A percentile compares a stretch with the other conserved stretches of the same genome.
These are phyloP conservation scores for Chalciporus piperatus DNA, from an alignment of 768 basidiomycete genomes.

Conservation along the genomic window DNA sequence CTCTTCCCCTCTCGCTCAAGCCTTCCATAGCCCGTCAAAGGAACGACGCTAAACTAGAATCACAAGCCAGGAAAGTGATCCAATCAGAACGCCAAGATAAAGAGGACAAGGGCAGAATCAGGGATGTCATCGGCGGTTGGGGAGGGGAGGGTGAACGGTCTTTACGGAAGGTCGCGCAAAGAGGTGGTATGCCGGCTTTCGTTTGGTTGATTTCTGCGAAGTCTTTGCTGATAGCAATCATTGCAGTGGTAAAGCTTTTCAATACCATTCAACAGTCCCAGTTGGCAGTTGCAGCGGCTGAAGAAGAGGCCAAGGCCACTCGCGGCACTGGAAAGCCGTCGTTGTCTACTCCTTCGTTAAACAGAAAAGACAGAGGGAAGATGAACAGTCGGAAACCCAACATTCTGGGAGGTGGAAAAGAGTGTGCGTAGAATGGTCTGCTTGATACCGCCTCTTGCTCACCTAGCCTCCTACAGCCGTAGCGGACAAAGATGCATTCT, in stretches of 20 bases:
- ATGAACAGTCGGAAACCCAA: conserved; percentile 57
- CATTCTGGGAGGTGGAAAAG: conserved; percentile 52
- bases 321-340: conserved; percentile 75
- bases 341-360: conserved; percentile 60
- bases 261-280: conserved; percentile 86
- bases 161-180: conserved; percentile 79
- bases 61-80: conserved; percentile 66
- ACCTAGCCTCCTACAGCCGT: conserved; percentile 36
- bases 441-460: background rate
- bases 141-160: conserved; percentile 78
- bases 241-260: conserved; percentile 77
- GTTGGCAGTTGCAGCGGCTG: conserved; percentile 46
- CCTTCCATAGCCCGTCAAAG: conserved; percentile 65
- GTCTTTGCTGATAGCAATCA: too few species aligned
- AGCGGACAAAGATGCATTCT: conserved; percentile 71
- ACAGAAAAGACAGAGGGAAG: conserved; percentile 43
- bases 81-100: conserved; percentile 70
- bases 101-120: conserved; percentile 65
- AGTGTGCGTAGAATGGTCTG: conserved; percentile 41
- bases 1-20: conserved; percentile 73
- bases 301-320: conserved; percentile 55
- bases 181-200: conserved; percentile 56
- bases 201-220: too few species aligned
- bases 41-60: conserved; percentile 75
- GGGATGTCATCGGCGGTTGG: conserved; percentile 84